Evolutionary conservation across 805 yeast genomes (phyloP).

Genomic region (Saitoella complicata): DNA sequence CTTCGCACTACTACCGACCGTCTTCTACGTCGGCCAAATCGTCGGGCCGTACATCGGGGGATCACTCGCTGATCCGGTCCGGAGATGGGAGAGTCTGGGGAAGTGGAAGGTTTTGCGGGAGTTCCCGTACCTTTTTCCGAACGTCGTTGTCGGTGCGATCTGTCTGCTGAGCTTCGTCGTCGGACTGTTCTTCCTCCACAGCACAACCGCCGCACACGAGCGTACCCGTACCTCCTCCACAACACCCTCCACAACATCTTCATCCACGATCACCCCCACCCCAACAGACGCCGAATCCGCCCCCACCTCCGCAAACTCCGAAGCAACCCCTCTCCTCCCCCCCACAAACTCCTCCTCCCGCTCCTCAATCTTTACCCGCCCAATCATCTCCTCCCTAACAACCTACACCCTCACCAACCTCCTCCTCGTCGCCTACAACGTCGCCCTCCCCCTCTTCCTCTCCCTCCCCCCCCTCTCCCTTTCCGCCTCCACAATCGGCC

Average conservation of each 20-base stretch:
- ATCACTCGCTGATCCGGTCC: too few relatives aligned
- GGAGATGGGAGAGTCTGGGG: too few relatives aligned
- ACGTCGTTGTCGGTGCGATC: slow-evolving; percentile 29
- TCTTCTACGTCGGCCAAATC: too few relatives aligned
- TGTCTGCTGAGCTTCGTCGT: slow-evolving; percentile 23
- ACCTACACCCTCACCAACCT: slow-evolving; percentile 17
- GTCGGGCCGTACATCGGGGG: too few relatives aligned
- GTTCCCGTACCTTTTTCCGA: slow-evolving; percentile 31
- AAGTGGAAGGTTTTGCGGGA: too few relatives aligned
- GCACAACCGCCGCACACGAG: slow-evolving; percentile 20
- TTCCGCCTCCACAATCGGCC: slow-evolving; percentile 32
- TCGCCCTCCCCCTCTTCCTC: slow-evolving; percentile 39
- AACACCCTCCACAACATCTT: too few relatives aligned
- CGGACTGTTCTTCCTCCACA: slow-evolving; percentile 36
- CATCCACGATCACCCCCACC: too few relatives aligned
- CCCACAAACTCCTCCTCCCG: not conserved
- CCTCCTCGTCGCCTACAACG: slow-evolving; percentile 35
- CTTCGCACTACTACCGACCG: too few relatives aligned
- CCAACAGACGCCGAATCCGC: not conserved
- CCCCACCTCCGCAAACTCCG: too few relatives aligned
- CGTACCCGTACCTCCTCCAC: too few relatives aligned
- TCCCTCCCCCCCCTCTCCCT: slow-evolving; percentile 36
- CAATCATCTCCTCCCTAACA: slow-evolving; percentile 8
- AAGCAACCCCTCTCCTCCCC: not conserved
- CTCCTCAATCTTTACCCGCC: slow-evolving; percentile 1